phyloP scores from a whole-genome alignment of 73 alveolate genomes.

The Uronychia binucleata region DNA sequence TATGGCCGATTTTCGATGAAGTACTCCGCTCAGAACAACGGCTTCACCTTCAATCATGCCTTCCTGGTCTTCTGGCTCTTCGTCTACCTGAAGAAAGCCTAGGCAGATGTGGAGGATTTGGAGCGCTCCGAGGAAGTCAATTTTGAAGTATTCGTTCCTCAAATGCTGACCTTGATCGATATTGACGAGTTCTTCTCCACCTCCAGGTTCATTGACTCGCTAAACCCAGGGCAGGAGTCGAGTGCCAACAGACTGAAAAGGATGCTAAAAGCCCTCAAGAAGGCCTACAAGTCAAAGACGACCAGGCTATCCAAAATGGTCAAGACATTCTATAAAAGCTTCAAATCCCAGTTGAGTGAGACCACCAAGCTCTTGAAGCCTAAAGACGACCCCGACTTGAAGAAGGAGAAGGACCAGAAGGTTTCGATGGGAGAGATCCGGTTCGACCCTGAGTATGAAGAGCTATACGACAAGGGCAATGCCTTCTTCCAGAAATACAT shows the following conservation, averaged over 20 bases:
- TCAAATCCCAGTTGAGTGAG: neutral
- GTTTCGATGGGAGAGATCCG: neutral
- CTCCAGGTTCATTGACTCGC: neutral
- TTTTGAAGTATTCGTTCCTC: neutral
- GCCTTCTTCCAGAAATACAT: neutral
- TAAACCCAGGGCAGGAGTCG: neutral
- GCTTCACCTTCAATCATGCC: neutral
- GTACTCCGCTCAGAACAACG: neutral
- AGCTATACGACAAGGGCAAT: neutral
- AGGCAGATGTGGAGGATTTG: neutral
- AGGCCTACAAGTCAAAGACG: neutral
- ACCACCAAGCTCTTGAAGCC: neutral
- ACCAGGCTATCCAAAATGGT: neutral
- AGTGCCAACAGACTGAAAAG: neutral
- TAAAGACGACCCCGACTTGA: too few species aligned
- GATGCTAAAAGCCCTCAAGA: neutral
- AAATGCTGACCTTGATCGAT: neutral
- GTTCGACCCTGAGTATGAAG: neutral
- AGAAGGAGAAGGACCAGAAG: neutral
- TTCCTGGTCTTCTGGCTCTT: slow-evolving; percentile 1
- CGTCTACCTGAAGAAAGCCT: neutral
- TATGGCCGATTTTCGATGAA: neutral
- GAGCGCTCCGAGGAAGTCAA: neutral
- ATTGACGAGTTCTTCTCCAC: neutral
- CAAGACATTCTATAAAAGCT: neutral